Conservation (phyloP, 306 rosid species). For the Biancaea sappan region DNA sequence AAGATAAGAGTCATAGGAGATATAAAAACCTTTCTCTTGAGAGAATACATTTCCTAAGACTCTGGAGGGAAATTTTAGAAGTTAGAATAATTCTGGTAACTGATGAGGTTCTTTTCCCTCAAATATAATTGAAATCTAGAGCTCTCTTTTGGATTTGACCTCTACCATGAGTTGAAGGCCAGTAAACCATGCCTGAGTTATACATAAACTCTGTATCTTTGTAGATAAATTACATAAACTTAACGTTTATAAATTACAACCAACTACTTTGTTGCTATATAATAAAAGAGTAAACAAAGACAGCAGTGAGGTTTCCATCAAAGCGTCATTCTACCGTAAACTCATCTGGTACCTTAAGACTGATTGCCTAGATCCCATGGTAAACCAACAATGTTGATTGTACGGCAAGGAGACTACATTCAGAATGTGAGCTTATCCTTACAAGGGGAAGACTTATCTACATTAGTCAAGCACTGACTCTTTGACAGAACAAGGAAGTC, state of each 20-base stretch:
- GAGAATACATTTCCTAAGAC: not conserved
- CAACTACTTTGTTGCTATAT: conserved; percentile 2
- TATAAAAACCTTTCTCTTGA: not conserved
- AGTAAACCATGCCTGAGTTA: not conserved
- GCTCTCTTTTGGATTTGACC: not conserved
- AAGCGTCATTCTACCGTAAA: not conserved
- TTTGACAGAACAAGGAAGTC: conserved; percentile 21
- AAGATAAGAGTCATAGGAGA: not conserved
- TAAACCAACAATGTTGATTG: conserved; percentile 21
- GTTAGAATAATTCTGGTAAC: not conserved
- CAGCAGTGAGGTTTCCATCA: not conserved
- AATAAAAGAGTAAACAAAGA: not conserved
- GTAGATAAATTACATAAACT: not conserved
- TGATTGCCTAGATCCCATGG: conserved; percentile 14
- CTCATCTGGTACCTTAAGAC: conserved; percentile 2
- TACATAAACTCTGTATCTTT: not conserved
- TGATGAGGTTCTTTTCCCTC: not conserved
- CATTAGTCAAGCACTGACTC: conserved; percentile 15
- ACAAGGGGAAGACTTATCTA: conserved; percentile 17
- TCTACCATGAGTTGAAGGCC: not conserved
- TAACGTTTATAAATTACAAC: not conserved
- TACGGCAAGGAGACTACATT: conserved; percentile 5
- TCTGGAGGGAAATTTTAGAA: not conserved
- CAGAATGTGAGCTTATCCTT: conserved; percentile 19
- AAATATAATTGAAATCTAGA: not conserved